A percentile compares a stretch with the other conserved stretches of the same genome.
Conservation (phyloP, 2,329 filamentous ascomycete species). For the Penicillium sp. region DNA sequence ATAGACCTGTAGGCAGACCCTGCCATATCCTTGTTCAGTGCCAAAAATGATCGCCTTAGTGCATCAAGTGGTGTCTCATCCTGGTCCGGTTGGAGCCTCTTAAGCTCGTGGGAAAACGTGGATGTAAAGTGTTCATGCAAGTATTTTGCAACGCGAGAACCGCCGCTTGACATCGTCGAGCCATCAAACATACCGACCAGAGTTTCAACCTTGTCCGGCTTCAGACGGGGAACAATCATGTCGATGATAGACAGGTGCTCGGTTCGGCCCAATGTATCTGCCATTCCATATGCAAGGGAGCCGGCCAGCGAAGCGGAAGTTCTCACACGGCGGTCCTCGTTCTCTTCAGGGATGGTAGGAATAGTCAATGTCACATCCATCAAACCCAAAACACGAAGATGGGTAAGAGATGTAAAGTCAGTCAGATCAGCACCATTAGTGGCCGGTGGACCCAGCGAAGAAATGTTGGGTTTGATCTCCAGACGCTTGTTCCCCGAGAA, state of each 20-base stretch:
- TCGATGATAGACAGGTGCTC: slow-evolving; percentile 96
- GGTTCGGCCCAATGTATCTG: slow-evolving; percentile 87
- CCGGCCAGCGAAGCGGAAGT: slow-evolving; percentile 96
- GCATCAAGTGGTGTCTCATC: slow-evolving; percentile 82
- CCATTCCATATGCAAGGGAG: slow-evolving; percentile 94
- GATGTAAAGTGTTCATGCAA: slow-evolving; percentile 93
- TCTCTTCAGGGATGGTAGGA: slow-evolving; percentile 91
- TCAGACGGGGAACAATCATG: slow-evolving; percentile 89
- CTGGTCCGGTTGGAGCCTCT: slow-evolving; percentile 67
- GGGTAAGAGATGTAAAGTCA: slow-evolving; percentile 83
- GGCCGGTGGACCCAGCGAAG: slow-evolving; percentile 56
- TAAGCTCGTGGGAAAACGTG: slow-evolving; percentile 81
- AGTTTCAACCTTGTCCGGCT: slow-evolving; percentile 86
- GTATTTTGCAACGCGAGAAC: slow-evolving; percentile 95
- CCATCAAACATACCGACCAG: slow-evolving; percentile 96
- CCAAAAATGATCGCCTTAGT: slow-evolving; percentile 80
- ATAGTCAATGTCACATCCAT: slow-evolving; percentile 98
- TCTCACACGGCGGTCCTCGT: slow-evolving; percentile 89
- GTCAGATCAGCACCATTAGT: slow-evolving; percentile 72
- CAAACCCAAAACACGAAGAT: slow-evolving; percentile 84
- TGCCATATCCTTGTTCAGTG: slow-evolving; percentile 91
- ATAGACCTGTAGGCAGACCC: slow-evolving; percentile 79
- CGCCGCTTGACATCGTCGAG: slow-evolving; percentile 82
- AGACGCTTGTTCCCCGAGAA: slow-evolving; percentile 94
- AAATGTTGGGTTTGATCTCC: slow-evolving; percentile 76